Conservation (phyloP, 1,284 basidiomycete species). For the Sparassis latifolia region DNA sequence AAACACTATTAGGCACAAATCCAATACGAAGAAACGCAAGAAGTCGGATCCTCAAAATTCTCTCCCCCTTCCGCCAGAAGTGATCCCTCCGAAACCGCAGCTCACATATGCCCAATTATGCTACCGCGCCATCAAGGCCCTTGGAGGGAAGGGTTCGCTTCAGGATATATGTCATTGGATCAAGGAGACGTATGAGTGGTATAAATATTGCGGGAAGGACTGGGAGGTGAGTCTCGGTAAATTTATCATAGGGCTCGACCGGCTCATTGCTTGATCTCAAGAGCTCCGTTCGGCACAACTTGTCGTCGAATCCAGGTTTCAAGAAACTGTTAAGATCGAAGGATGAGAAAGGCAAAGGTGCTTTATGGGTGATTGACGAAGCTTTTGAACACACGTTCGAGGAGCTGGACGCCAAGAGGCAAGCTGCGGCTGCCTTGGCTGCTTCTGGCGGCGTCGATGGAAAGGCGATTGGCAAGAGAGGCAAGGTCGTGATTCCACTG, state of each 20-base stretch:
- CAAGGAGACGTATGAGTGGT: conserved; percentile 83
- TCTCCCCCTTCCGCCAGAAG: conserved; percentile 53
- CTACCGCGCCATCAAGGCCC: conserved; percentile 70
- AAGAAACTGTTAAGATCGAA: conserved; percentile 79
- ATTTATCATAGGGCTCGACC: conserved; percentile 1
- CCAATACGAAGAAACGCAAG: conserved; percentile 65
- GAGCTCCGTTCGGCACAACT: conserved; percentile 89
- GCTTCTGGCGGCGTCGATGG: conserved; percentile 29
- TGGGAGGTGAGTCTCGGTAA: conserved; percentile 70
- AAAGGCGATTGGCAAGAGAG: conserved; percentile 40
- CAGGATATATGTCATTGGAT: conserved; percentile 94
- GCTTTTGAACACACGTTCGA: conserved; percentile 60
- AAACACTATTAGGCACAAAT: conserved; percentile 45
- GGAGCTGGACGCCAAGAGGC: conserved; percentile 57
- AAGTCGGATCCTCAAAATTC: conserved; percentile 43
- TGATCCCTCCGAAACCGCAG: conserved; percentile 74
- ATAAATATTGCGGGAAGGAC: conserved; percentile 59
- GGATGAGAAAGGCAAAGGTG: conserved; percentile 84
- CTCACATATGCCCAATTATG: conserved; percentile 77
- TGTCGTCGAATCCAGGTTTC: conserved; percentile 85
- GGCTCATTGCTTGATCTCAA: conserved; percentile 26
- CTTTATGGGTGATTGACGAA: conserved; percentile 83
- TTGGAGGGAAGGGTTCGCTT: conserved; percentile 81
- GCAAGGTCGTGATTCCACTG: conserved; percentile 37
- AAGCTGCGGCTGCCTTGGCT: conserved; percentile 29